These are phyloP conservation scores for Conticribra guillardii DNA, from an alignment of 108 stramenopile species.

Conservation along the genomic window DNA sequence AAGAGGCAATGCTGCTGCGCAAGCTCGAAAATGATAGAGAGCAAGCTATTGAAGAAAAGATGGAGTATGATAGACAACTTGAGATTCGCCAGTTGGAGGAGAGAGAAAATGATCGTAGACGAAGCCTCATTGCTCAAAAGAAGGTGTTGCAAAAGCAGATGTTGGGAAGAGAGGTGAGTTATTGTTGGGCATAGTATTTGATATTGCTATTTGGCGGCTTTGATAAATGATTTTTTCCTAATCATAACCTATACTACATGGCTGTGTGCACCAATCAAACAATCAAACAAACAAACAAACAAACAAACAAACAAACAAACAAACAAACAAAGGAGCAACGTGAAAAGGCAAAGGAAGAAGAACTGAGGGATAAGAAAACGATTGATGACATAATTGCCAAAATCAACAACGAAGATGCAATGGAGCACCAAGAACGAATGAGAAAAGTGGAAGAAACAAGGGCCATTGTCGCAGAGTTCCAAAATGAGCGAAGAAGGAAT, in stretches of 20 bases:
- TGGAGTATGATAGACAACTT: slow-evolving; percentile 63
- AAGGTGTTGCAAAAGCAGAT: slow-evolving; percentile 68
- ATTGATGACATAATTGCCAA: slow-evolving; percentile 67
- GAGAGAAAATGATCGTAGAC: slow-evolving; percentile 45
- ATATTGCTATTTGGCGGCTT: no score
- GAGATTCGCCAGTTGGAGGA: slow-evolving; percentile 48
- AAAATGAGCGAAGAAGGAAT: slow-evolving; percentile 44
- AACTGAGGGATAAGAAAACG: slow-evolving; percentile 51
- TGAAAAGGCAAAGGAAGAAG: slow-evolving; percentile 49
- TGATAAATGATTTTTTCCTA: no score
- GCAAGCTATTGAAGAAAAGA: slow-evolving; percentile 67
- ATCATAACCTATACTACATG: no score
- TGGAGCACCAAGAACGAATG: slow-evolving; percentile 46
- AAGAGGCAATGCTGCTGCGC: slow-evolving; percentile 57
- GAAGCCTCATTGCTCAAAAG: slow-evolving; percentile 52
- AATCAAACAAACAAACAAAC: no score
- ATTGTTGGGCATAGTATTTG: no score
- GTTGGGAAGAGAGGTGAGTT: slow-evolving; percentile 50
- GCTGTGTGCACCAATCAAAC: no score
- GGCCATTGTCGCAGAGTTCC: slow-evolving; percentile 46
- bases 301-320: no score
- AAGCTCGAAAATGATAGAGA: slow-evolving; percentile 60
- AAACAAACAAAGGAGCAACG: slow-evolving; percentile 49
- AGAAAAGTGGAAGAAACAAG: slow-evolving; percentile 64
- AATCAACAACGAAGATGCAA: slow-evolving; percentile 58